Percentiles rank a stretch among this genome's conserved stretches.
phyloP scores from a whole-genome alignment of 2,329 filamentous ascomycete species.

The Penicillium expansum region DNA sequence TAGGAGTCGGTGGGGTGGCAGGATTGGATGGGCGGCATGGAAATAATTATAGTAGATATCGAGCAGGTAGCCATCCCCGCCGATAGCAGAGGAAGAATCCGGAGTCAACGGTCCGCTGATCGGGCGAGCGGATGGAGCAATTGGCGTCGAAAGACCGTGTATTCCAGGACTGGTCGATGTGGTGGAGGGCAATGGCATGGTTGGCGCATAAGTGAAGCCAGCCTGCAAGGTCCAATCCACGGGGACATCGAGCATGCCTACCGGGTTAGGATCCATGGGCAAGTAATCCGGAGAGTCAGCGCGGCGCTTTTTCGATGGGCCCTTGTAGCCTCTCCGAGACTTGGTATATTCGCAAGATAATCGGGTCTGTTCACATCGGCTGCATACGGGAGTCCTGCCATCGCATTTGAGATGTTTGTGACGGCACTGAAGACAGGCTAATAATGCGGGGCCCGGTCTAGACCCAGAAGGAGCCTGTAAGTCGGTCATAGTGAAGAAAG shows the following conservation, averaged over 20 bases:
- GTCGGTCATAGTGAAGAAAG: constrained; percentile 26
- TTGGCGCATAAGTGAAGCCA: constrained; percentile 24
- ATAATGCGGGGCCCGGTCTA: constrained; percentile 38
- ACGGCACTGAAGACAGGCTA: constrained; percentile 50
- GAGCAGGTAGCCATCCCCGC: constrained; percentile 44
- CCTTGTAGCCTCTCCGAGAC: constrained; percentile 73
- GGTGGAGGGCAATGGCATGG: constrained; percentile 25
- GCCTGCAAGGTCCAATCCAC: constrained; percentile 42
- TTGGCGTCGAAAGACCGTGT: constrained; percentile 18
- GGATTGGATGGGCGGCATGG: constrained; percentile 56
- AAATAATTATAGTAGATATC: constrained; percentile 58
- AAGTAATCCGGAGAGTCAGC: constrained; percentile 43
- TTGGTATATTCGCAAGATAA: constrained; percentile 69
- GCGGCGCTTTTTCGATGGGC: constrained; percentile 54
- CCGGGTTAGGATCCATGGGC: constrained; percentile 47
- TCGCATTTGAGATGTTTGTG: constrained; percentile 74
- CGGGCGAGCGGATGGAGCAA: constrained; percentile 19
- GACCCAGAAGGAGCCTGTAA: constrained; percentile 25
- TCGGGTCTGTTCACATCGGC: constrained; percentile 60
- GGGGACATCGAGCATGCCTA: constrained; percentile 36
- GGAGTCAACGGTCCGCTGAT: constrained; percentile 34
- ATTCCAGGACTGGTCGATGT: constrained; percentile 27
- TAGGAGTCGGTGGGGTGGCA: constrained; percentile 49
- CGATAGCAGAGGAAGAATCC: constrained; percentile 35
- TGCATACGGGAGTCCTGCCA: constrained; percentile 63